Evolutionary conservation across 2,329 filamentous ascomycete species (phyloP).

Genomic region (Sclerotinia subarctica): DNA sequence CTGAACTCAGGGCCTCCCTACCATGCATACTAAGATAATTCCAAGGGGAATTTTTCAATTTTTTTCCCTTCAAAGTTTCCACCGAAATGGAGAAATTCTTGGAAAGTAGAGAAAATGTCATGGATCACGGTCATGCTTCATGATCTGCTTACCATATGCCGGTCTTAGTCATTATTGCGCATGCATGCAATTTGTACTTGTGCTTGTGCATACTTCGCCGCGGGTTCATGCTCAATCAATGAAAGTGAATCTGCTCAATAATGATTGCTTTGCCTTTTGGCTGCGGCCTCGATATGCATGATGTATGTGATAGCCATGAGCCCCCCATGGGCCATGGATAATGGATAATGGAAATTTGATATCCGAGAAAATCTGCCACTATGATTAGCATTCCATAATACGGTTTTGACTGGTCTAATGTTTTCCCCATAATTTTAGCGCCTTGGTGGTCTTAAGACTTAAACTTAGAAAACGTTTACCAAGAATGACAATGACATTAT

Average conservation of each 20-base stretch:
- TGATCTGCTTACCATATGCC: slow-evolving; percentile 19
- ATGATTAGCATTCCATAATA: slow-evolving; percentile 2
- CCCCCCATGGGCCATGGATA: not conserved
- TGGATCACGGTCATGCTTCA: slow-evolving; percentile 4
- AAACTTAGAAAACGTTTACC: slow-evolving; percentile 17
- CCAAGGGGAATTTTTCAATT: slow-evolving; percentile 27
- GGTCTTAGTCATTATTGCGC: slow-evolving; percentile 16
- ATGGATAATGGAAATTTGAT: not conserved
- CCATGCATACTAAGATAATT: slow-evolving; percentile 25
- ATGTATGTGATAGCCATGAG: slow-evolving; percentile 9
- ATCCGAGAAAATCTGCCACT: not conserved
- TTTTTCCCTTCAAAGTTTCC: slow-evolving; percentile 22
- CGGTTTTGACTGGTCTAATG: too few relatives aligned
- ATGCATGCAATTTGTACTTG: slow-evolving; percentile 21
- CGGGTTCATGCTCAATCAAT: slow-evolving; percentile 6
- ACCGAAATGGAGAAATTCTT: not conserved
- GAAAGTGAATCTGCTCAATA: slow-evolving; percentile 2
- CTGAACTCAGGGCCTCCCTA: slow-evolving; percentile 22
- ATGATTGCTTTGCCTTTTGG: slow-evolving; percentile 14
- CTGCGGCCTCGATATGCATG: slow-evolving; percentile 17
- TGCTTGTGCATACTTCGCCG: slow-evolving; percentile 14
- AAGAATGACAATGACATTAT: not conserved
- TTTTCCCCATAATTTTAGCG: slow-evolving; percentile 6
- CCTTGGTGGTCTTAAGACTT: not conserved
- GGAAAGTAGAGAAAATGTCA: not conserved